Conservation (phyloP, 495 filamentous ascomycete genomes). For the Xylaria telfairii region DNA sequence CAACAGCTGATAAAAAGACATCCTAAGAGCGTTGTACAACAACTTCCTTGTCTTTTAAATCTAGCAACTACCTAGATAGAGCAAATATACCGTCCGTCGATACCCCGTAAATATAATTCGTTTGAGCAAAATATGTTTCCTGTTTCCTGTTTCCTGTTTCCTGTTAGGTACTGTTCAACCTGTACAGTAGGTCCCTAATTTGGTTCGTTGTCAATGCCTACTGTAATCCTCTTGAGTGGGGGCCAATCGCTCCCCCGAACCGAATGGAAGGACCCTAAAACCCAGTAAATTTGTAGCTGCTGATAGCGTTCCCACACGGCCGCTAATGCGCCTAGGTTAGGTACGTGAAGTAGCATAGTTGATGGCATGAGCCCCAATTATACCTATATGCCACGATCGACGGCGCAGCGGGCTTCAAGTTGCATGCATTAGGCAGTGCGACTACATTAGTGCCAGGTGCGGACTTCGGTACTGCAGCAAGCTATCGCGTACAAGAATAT, state of each 20-base stretch:
- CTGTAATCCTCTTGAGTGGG: not conserved
- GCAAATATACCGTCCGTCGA: not conserved
- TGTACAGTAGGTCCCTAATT: not conserved
- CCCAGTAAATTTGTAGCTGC: not conserved
- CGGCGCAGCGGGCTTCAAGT: not conserved
- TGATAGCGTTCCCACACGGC: conserved; percentile 3
- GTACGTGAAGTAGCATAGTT: not conserved
- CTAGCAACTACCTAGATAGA: not conserved
- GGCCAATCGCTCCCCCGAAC: too few species aligned
- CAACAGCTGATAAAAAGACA: not conserved
- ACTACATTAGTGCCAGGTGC: too few species aligned
- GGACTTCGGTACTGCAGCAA: too few species aligned
- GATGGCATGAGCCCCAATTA: not conserved
- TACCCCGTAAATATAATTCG: not conserved
- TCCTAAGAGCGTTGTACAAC: too few species aligned
- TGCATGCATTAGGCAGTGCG: too few species aligned
- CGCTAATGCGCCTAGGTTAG: not conserved
- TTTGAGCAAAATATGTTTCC: too few species aligned
- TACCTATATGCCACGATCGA: conserved; percentile 7
- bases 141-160: too few species aligned
- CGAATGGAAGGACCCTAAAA: not conserved
- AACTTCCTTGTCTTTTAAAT: not conserved
- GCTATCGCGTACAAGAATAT: too few species aligned
- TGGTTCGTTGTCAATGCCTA: not conserved
- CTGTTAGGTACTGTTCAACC: too few species aligned